Evolutionary conservation across 805 yeast genomes (phyloP), one percentile per base, ranked within the genome.

Genomic region (Ogataea wickerhamii): DNA sequence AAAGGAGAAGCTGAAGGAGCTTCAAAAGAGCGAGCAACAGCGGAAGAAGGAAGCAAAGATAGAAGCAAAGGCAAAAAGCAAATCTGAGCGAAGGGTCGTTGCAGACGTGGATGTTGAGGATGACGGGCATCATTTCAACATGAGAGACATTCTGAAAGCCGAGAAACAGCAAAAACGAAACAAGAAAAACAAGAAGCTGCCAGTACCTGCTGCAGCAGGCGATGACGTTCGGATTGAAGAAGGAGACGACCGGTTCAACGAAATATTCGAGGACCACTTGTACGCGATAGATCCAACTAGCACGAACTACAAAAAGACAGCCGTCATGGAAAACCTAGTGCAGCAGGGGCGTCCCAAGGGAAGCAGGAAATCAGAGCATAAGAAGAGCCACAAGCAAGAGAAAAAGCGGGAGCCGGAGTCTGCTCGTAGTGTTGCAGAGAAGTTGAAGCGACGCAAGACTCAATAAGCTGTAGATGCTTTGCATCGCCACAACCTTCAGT

Each of bases 251-350:
- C 81, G 98, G 66, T 93, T 93, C 69, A 73, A 73, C 32, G 94
- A 83, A 48, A 70, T 88, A 47, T 87, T 82, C 55, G 87, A 87
- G 53, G 81, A 78, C 45, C 96, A 86, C 46, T 93, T 83, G 45
- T 93, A 78, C 63, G 96, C 96, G 10, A 88, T 94, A 57, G 98
- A 94, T 63, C 95, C 97, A 17, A 81, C 94, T 16, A 79, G 73
- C 55, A 84, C 94, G n/a, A 95, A 87, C 58, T 91, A 76, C 70
- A 88, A 85, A 66, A 78, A 82, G 62, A 89, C 98, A 1, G 67
- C 77, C 13, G 87, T 93, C 18, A 89, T 91, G 95, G 80, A 82
- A 56, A 73, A 81, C 60, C 75, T 93, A 40, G 63, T 93, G 66
- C 71, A 76, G 31, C 95, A 88, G 62, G 75, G 22, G 22, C 20